Percentiles rank a stretch among this genome's conserved stretches.
Conservation (phyloP, 345 rosid species). For the Euclidium syriacum region DNA sequence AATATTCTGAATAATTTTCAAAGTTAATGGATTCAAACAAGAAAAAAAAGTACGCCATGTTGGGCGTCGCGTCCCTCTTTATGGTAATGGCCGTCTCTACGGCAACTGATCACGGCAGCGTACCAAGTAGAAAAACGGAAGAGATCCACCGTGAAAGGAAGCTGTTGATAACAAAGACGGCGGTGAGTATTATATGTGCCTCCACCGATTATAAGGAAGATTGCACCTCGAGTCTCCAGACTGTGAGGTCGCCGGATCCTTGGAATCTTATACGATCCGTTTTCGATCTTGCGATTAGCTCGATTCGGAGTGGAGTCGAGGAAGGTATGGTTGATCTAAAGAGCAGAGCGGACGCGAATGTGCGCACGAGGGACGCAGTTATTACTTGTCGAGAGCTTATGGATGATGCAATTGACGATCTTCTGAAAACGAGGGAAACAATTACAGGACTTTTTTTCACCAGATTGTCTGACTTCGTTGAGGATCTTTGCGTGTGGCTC, state of each 20-base stretch:
- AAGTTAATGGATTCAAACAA: slow-evolving; percentile 7
- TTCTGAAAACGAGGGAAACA: slow-evolving; percentile 38
- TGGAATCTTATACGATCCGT: slow-evolving; percentile 45
- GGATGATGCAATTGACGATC: slow-evolving; percentile 51
- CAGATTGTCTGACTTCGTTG: slow-evolving; percentile 32
- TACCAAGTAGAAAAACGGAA: neutral
- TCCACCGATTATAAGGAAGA: slow-evolving; percentile 55
- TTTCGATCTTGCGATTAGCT: slow-evolving; percentile 39
- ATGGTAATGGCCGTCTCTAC: neutral
- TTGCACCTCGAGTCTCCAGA: slow-evolving; percentile 39
- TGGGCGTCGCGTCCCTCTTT: neutral
- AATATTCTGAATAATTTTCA: neutral
- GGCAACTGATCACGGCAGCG: neutral
- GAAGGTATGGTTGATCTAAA: slow-evolving; percentile 33
- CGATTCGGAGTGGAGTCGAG: slow-evolving; percentile 38
- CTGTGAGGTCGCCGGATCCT: slow-evolving; percentile 45
- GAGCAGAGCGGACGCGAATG: slow-evolving; percentile 46
- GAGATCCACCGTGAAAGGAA: slow-evolving; percentile 19
- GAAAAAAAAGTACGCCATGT: slow-evolving; percentile 4
- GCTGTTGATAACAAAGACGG: slow-evolving; percentile 15
- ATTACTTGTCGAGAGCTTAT: slow-evolving; percentile 48
- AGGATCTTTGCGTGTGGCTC: slow-evolving; percentile 61
- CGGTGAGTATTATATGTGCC: slow-evolving; percentile 49
- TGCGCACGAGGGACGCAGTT: slow-evolving; percentile 49
- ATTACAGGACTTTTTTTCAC: slow-evolving; percentile 37